Percentiles rank a stretch among this genome's conserved stretches.
Conservation (phyloP, 257 asterid genomes). For the Nicotiana noctiflora region DNA sequence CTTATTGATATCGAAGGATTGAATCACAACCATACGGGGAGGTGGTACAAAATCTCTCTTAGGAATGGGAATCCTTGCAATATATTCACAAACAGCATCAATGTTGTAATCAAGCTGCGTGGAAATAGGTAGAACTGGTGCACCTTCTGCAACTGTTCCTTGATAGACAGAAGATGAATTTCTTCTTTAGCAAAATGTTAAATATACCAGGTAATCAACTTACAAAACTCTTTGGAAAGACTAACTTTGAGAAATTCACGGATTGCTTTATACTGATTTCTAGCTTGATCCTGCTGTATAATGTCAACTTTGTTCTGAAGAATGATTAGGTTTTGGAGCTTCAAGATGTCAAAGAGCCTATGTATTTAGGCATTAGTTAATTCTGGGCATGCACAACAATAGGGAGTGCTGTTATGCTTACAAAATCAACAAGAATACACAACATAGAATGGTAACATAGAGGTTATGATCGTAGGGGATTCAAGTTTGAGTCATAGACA, state of each 20-base stretch:
- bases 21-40: conserved; percentile 87
- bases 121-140: conserved; percentile 87
- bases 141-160: conserved; percentile 93
- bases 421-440: too few species aligned
- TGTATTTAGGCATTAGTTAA: too few species aligned
- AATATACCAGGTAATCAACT: background rate
- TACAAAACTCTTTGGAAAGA: background rate
- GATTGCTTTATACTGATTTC: conserved; percentile 90
- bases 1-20: conserved; percentile 90
- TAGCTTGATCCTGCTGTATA: conserved; percentile 84
- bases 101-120: conserved; percentile 88
- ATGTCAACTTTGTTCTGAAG: conserved; percentile 94
- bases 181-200: background rate
- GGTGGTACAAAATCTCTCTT: conserved; percentile 74
- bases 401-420: too few species aligned
- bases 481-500: too few species aligned
- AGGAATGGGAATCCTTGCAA: conserved; percentile 85
- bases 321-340: conserved; percentile 73
- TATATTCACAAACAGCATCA: conserved; percentile 79
- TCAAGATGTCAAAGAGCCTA: conserved; percentile 46
- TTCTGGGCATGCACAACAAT: too few species aligned
- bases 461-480: too few species aligned
- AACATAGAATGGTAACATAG: too few species aligned
- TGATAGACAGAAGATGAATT: conserved; percentile 13
- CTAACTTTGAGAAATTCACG: conserved; percentile 74